These are phyloP conservation scores for Globisporangium recalcitrans DNA, from an alignment of 352 stramenopile genomes.

Conservation along the genomic window DNA sequence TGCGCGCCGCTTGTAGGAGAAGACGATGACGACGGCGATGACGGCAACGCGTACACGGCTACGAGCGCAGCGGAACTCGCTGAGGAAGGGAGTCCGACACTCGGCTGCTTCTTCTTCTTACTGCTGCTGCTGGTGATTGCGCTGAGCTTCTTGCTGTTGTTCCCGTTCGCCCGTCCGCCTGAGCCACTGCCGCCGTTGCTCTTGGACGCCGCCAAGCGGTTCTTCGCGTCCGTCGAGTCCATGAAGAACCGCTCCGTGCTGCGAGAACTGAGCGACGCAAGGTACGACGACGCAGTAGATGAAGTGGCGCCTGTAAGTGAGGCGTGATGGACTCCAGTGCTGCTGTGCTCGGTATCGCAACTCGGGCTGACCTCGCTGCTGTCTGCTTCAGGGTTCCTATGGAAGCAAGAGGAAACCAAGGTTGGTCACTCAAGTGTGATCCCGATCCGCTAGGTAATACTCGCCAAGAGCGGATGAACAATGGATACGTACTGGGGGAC, in stretches of 20 bases:
- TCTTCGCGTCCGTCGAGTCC: conserved; percentile 15
- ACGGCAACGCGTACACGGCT: conserved; percentile 16
- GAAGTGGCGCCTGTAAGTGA: conserved; percentile 9
- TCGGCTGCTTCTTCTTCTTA: conserved; percentile 22
- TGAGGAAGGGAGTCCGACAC: background rate
- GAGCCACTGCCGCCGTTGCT: conserved; percentile 7
- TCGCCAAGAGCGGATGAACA: background rate
- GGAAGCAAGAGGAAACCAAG: background rate
- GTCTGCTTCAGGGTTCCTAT: conserved; percentile 28
- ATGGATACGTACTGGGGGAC: conserved; percentile 28
- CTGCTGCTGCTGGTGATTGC: conserved; percentile 20
- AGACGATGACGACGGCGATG: conserved; percentile 7
- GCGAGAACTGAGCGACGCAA: conserved; percentile 28
- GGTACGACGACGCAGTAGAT: conserved; percentile 1
- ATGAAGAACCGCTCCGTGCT: conserved; percentile 29
- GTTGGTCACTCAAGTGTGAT: background rate
- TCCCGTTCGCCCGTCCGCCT: no score
- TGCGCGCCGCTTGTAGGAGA: background rate
- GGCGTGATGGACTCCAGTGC: background rate
- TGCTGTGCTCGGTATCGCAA: conserved; percentile 15
- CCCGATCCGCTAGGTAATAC: background rate
- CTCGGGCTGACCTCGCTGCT: conserved; percentile 16
- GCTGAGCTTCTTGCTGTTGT: conserved; percentile 22
- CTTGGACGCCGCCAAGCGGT: conserved; percentile 13
- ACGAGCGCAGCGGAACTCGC: conserved; percentile 6